Conservation (phyloP, 768 basidiomycete species). For the Fomitopsis pulvina region DNA sequence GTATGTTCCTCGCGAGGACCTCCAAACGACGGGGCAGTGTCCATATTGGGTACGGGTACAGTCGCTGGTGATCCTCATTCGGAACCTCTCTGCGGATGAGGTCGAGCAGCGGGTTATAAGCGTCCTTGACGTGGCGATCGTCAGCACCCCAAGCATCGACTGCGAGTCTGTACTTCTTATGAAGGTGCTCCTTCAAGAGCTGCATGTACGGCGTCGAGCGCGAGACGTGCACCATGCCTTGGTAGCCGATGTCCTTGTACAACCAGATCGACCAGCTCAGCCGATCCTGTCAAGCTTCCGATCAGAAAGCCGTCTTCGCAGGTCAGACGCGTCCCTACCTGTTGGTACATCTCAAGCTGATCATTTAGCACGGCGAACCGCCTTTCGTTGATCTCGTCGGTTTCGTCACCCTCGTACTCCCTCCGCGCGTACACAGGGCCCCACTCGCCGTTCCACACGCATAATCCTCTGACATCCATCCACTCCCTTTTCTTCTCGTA, state of each 20-base stretch:
- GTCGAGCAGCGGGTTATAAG: slow-evolving; percentile 63
- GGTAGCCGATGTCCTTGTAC: slow-evolving; percentile 82
- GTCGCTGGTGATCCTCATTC: slow-evolving; percentile 36
- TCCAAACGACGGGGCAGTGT: slow-evolving; percentile 47
- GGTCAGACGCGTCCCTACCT: slow-evolving; percentile 27
- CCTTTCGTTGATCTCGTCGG: slow-evolving; percentile 60
- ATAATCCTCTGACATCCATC: slow-evolving; percentile 62
- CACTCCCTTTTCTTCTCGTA: slow-evolving; percentile 74
- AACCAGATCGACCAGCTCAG: slow-evolving; percentile 84
- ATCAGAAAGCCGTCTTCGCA: background rate
- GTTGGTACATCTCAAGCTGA: slow-evolving; percentile 66
- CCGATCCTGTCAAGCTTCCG: slow-evolving; percentile 23
- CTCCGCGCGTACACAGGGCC: slow-evolving; percentile 77
- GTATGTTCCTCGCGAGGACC: slow-evolving; percentile 57
- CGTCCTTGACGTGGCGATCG: slow-evolving; percentile 42
- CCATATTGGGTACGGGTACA: slow-evolving; percentile 65
- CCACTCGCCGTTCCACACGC: slow-evolving; percentile 80
- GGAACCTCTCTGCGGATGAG: slow-evolving; percentile 54
- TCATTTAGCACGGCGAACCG: slow-evolving; percentile 66
- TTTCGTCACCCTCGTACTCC: slow-evolving; percentile 44
- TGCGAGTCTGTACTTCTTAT: slow-evolving; percentile 73
- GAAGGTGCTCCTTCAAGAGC: slow-evolving; percentile 62
- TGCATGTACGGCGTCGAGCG: slow-evolving; percentile 65
- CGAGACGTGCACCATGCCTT: slow-evolving; percentile 78
- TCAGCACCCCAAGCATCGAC: slow-evolving; percentile 78